Percentiles rank a stretch among this genome's conserved stretches.
Conservation (phyloP, 2,329 filamentous ascomycete species). For the Calonectria montana region DNA sequence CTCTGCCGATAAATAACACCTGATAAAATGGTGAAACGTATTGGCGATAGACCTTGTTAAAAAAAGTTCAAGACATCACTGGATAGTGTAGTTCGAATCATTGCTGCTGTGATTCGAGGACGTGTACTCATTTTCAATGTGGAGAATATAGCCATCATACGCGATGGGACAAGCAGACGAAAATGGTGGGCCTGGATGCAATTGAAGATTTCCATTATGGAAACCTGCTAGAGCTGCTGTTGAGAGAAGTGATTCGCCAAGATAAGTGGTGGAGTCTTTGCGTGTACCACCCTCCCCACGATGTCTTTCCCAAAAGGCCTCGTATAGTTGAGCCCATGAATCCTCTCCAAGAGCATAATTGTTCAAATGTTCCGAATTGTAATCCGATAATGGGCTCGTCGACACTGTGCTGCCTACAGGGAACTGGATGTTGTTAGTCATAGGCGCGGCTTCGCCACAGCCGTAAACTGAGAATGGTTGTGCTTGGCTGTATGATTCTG, state of each 20-base stretch:
- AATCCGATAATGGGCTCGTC: not conserved
- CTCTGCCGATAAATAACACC: no score
- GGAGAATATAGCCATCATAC: not conserved
- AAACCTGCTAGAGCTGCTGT: not conserved
- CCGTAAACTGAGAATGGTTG: no score
- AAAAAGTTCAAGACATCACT: not conserved
- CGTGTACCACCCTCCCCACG: not conserved
- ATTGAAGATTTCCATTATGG: not conserved
- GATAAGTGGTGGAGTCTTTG: not conserved
- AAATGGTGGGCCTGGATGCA: not conserved
- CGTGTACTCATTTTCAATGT: not conserved
- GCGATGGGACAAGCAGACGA: not conserved
- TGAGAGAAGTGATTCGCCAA: not conserved
- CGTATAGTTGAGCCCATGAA: not conserved
- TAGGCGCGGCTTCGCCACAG: not conserved
- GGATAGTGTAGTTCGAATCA: not conserved
- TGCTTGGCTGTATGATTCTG: not conserved
- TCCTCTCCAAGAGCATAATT: not conserved
- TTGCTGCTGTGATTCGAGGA: no score
- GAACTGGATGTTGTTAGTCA: not conserved
- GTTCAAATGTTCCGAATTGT: not conserved
- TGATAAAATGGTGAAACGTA: no score
- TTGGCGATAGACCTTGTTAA: not conserved
- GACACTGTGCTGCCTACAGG: not conserved
- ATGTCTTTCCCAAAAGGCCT: not conserved